Evolutionary conservation across 2,329 filamentous ascomycete genomes (phyloP), one percentile per base, ranked within the genome.

Genomic region (Dactylellina leptospora): DNA sequence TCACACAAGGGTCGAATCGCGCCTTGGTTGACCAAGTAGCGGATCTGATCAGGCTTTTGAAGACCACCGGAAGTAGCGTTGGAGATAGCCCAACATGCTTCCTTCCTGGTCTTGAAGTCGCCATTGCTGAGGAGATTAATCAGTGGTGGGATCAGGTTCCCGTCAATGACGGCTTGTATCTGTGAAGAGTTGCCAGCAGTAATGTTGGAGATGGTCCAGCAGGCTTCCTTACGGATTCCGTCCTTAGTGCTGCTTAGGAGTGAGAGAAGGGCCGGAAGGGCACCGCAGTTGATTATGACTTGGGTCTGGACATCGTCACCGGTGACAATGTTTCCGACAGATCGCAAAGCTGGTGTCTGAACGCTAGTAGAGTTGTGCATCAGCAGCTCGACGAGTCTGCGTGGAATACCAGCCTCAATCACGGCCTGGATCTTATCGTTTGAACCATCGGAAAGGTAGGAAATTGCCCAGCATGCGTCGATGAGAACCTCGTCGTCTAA

Each of bases 381-480:
- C 75, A 99, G 87, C 62, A 99, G 87, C 84, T 99, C 95, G 3
- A 99, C 95, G 5, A 99, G 87, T 74, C 95, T 90, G 75, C 95
- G 93, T 74, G 95, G 95, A 74, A 99, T 99, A 76, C 95, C 93
- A 45, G 93, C 95, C 83, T 99, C 95, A 78, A 99, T 97, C 62
- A 99, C 95, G 48, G 95, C 93, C 82, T 99, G 95, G 75, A 99
- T 99, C 85, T 99, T 99, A 79, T 99, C 95, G 81, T 99, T 99
- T 78, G 93, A 91, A 44, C 95, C 95, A 81, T 99, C 95, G 2
- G 95, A 97, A 18, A 99, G 87, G 80, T 99, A 99, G 0, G 93
- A 97, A 78, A 99, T 97, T 74, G 95, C 95, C 95, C 95, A 99
- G 88, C 95, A 99, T 70, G 95, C 95, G 81, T 99, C 95, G 78